Conservation (phyloP, 2,329 filamentous ascomycete genomes). For the Scytalidium lignicola region DNA sequence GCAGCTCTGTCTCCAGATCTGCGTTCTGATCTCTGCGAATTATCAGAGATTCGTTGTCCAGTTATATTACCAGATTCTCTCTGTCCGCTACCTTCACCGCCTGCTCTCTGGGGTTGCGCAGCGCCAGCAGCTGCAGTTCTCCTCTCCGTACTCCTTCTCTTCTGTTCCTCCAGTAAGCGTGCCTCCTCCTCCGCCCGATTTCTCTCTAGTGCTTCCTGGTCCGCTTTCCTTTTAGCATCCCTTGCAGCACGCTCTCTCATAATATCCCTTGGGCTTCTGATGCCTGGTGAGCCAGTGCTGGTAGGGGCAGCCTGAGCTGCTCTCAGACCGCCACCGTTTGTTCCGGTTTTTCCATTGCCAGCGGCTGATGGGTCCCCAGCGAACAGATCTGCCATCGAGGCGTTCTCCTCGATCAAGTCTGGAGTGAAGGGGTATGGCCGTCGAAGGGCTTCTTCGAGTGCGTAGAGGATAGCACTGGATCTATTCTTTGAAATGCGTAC, state of each 20-base stretch:
- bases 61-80: conserved; percentile 15
- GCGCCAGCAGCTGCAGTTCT: conserved; percentile 51
- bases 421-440: conserved; percentile 77
- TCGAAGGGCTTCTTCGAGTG: conserved; percentile 85
- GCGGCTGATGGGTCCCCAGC: conserved; percentile 50
- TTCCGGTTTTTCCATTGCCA: conserved; percentile 50
- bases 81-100: conserved; percentile 12
- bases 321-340: conserved; percentile 44
- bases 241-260: conserved; percentile 82
- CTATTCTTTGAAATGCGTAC: conserved; percentile 75
- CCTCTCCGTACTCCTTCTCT: conserved; percentile 50
- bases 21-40: conserved; percentile 24
- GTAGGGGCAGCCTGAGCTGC: conserved; percentile 42
- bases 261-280: conserved; percentile 82
- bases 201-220: conserved; percentile 41
- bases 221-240: conserved; percentile 60
- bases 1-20: conserved; percentile 17
- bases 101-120: conserved; percentile 27
- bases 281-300: conserved; percentile 47
- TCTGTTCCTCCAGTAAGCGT: conserved; percentile 49
- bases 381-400: conserved; percentile 83
- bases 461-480: conserved; percentile 84
- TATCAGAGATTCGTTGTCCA: conserved; percentile 24
- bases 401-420: conserved; percentile 81
- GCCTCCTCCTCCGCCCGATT: conserved; percentile 51